A percentile compares a stretch with the other conserved stretches of the same genome.
These are phyloP conservation scores for Leptographium lundbergii DNA, from an alignment of 2,329 filamentous ascomycete genomes.

Conservation along the genomic window DNA sequence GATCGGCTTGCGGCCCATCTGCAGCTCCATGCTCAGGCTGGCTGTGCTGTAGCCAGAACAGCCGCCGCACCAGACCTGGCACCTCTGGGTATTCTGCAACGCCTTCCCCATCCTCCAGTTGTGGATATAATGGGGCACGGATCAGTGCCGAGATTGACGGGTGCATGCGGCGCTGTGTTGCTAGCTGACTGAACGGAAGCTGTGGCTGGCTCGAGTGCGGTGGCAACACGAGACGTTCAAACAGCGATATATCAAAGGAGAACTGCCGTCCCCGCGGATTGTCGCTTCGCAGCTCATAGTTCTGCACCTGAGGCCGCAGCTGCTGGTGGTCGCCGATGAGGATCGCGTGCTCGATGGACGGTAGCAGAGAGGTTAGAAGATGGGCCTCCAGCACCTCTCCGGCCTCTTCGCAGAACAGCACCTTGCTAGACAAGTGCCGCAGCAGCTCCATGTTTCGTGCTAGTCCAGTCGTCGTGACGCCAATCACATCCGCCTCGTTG, in stretches of 20 bases:
- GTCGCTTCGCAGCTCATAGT: constrained; percentile 39
- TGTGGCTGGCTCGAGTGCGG: not conserved
- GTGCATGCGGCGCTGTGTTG: constrained; percentile 53
- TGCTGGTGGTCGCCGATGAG: constrained; percentile 53
- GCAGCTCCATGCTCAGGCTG: constrained; percentile 28
- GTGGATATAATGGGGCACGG: constrained; percentile 42
- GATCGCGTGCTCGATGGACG: constrained; percentile 47
- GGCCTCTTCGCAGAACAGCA: constrained; percentile 55
- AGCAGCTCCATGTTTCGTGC: constrained; percentile 38
- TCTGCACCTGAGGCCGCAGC: constrained; percentile 44
- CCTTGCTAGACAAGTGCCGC: constrained; percentile 35
- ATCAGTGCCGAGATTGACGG: constrained; percentile 49
- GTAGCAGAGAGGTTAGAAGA: constrained; percentile 44
- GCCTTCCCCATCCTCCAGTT: constrained; percentile 34
- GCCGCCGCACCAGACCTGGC: constrained; percentile 34
- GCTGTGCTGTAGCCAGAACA: constrained; percentile 52
- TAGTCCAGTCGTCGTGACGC: constrained; percentile 47
- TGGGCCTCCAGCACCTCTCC: constrained; percentile 56
- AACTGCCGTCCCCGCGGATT: constrained; percentile 34
- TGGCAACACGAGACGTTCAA: constrained; percentile 33
- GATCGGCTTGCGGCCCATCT: constrained; percentile 13
- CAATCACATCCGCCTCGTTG: constrained; percentile 33
- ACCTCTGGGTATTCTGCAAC: constrained; percentile 32
- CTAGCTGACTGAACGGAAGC: constrained; percentile 26
- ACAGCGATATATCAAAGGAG: constrained; percentile 45